Base-by-base conservation (phyloP, 176 grass and related monocot genomes). In the Musa acuminata region DNA sequence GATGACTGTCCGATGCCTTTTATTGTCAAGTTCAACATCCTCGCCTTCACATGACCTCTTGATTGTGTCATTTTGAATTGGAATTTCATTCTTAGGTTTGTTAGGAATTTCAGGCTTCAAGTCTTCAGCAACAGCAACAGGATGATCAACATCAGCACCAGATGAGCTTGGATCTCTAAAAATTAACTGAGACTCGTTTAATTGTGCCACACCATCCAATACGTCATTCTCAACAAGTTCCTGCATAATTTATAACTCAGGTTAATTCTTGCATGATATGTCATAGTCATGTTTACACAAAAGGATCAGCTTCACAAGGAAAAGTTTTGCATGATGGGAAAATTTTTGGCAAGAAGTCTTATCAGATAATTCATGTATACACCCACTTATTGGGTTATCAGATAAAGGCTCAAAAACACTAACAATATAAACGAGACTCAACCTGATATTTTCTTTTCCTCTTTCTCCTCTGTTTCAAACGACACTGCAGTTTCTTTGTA, bases 391-490 rank as follows among this genome's bases (percentile, higher is more conserved):
- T 50, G 25, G 5, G 48, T 51, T 11, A 50, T 72, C 49, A 16
- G 9, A 51, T 35, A 7, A 52, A 77, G 16, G 75, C 70, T 50
- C 72, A 43, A 75, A 55, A 8, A 70, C 67, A 53, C 3, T n/a
- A 25, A 48, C 52, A 67, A 74, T 60, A 16, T 22, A 1, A 21
- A 52, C 8, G 5, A 16, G 69, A 12, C 13, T 53, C 78, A 91
- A 93, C 88, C 80, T 85, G 72, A 51, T 51, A 14, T 78, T 72
- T 72, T 20, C 49, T 70, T 25, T 80, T 72, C 75, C 78, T 87
- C 64, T 23, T 85, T 78, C 82, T 87, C 62, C 80, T 80, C 80
- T 80, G 73, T 81, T 94, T 89, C 86, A 85, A 85, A 84, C 80
- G 86, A 55, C 48, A 76, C 75, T 73, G 84, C 59, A 98, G 79